Base-by-base conservation (phyloP, 192 early-diverging fungal species). In the Jimgerdemannia flammicorona region DNA sequence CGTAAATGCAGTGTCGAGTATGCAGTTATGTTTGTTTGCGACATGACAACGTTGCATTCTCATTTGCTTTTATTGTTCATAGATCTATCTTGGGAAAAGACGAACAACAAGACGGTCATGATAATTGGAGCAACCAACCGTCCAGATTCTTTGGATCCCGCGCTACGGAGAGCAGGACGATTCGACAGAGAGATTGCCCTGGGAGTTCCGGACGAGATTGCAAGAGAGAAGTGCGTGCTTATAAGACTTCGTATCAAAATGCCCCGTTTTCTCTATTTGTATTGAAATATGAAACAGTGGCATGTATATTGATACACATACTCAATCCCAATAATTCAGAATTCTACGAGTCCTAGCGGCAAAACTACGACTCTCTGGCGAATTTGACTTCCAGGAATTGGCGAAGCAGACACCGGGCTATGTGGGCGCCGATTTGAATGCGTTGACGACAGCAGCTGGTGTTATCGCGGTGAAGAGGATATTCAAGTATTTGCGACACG, bases 401-500 rank as follows among this genome's bases (percentile, higher is more conserved):
- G 97, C 98, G 20, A 95, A 93, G 73, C 76, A 92, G 77, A 98
- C 98, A 3, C 98, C 98, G 19, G 98, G 98, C 9, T 99, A 96
- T 85, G 98, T 99, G 3, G 98, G 98, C 63, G 98, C 97, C 7
- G 98, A 99, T 89, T 83, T 99, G 68, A 94, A 93, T 64, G 96
- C 97, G 2, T 79, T 99, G 72, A 94, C 93, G 0, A 86, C 93
- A 3, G 91, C 95, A 19, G 98, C 98, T 1, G 97, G 97, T 59
- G 90, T 95, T 82, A 90, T 95, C 72, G 97, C 98, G 1, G 91
- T 98, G 17, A 93, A 94, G 72, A 91, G 98, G 39, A 94, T 89
- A 42, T 89, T 87, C 69, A 80, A 86, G 44, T 69, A 85, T 69
- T 77, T 89, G 67, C 75, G 77, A 42, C 73, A 79, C 17, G 69